Evolutionary conservation across 441 rosid species (phyloP).

Genomic region (Raphanus hybrid): DNA sequence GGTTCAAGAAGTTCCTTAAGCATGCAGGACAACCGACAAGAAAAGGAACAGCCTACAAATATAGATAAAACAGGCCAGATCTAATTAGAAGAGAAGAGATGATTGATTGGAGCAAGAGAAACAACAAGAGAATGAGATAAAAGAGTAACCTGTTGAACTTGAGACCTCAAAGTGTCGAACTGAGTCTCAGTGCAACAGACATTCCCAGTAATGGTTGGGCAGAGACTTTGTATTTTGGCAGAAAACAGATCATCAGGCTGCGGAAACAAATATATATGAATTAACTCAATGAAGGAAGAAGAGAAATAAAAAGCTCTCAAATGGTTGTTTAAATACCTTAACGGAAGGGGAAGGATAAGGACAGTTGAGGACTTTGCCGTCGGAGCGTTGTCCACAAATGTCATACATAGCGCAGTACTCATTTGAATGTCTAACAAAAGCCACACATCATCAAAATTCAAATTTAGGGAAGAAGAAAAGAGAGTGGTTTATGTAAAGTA

Average conservation of each 20-base stretch:
- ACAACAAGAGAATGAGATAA: background rate
- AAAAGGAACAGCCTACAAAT: conserved; percentile 67
- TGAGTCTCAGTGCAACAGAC: conserved; percentile 79
- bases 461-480: background rate
- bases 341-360: conserved; percentile 65
- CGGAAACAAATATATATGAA: too few species aligned
- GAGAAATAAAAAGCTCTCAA: background rate
- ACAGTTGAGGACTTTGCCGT: conserved; percentile 74
- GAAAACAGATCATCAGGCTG: conserved; percentile 76
- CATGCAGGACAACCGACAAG: conserved; percentile 87
- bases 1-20: conserved; percentile 75
- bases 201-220: conserved; percentile 71
- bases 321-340: conserved; percentile 37
- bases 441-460: conserved; percentile 1
- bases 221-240: conserved; percentile 78
- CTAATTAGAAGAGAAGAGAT: conserved; percentile 19
- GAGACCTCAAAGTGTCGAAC: conserved; percentile 71
- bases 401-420: conserved; percentile 79
- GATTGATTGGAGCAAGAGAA: conserved; percentile 2
- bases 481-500: background rate
- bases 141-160: conserved; percentile 71
- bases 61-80: conserved; percentile 23
- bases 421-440: conserved; percentile 49
- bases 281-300: background rate
- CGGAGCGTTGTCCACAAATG: conserved; percentile 75